These are phyloP conservation scores for Artemisia argyi DNA, from an alignment of 129 eudicot genomes.

Conservation along the genomic window DNA sequence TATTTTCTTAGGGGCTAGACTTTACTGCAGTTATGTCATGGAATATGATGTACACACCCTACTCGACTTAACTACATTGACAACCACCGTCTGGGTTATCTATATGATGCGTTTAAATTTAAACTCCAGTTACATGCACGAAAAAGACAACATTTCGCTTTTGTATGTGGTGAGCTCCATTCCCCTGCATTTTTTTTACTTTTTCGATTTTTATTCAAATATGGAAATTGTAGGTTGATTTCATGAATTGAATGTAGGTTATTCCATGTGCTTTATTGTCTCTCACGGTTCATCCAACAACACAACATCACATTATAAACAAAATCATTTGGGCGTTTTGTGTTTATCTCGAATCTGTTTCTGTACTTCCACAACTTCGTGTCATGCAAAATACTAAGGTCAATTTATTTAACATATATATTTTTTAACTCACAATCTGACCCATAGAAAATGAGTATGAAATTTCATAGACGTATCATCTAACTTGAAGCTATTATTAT, in stretches of 20 bases:
- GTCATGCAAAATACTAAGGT: constrained; percentile 64
- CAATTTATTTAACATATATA: background rate
- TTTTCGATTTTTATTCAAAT: background rate
- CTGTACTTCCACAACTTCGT: constrained; percentile 59
- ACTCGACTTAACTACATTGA: constrained; percentile 49
- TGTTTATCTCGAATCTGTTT: constrained; percentile 61
- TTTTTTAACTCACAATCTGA: background rate
- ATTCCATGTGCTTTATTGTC: constrained; percentile 49
- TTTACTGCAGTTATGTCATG: constrained; percentile 49
- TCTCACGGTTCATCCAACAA: constrained; percentile 45
- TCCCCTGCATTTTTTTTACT: background rate
- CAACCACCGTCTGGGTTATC: constrained; percentile 54
- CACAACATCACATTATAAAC: constrained; percentile 38
- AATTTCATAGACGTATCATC: background rate
- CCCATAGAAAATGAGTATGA: background rate
- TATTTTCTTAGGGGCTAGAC: constrained; percentile 35
- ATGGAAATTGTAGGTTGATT: background rate
- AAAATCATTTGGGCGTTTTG: constrained; percentile 55
- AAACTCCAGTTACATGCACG: constrained; percentile 45
- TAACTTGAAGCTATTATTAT: background rate
- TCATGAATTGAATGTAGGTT: constrained; percentile 37
- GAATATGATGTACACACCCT: constrained; percentile 54
- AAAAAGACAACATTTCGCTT: constrained; percentile 42
- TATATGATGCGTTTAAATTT: constrained; percentile 55
- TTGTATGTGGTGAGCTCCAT: constrained; percentile 38